Conservation (phyloP, 495 filamentous ascomycete species). For the Podospora conica region DNA sequence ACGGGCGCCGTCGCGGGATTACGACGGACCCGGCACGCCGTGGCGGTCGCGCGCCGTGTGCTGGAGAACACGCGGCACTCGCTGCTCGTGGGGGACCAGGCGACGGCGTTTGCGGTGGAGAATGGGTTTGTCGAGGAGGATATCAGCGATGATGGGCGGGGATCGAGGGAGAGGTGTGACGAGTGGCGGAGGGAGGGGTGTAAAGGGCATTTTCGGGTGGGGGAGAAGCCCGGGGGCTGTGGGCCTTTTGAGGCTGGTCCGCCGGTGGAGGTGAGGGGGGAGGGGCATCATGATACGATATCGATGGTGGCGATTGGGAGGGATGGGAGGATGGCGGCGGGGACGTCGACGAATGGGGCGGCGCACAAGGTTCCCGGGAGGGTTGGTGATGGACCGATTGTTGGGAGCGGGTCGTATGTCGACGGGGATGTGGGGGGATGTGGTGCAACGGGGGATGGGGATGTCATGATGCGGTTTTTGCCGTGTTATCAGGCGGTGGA, state of each 20-base stretch:
- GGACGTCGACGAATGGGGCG: slow-evolving; percentile 46
- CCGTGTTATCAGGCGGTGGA: slow-evolving; percentile 48
- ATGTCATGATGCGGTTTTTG: slow-evolving; percentile 48
- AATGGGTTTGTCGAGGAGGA: slow-evolving; percentile 40
- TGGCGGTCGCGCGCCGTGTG: slow-evolving; percentile 41
- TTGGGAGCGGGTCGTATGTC: slow-evolving; percentile 44
- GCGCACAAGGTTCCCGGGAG: slow-evolving; percentile 42
- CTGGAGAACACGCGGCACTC: slow-evolving; percentile 41
- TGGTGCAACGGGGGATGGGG: slow-evolving; percentile 45
- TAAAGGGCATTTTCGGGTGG: slow-evolving; percentile 37
- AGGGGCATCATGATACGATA: slow-evolving; percentile 39
- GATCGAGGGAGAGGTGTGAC: slow-evolving; percentile 29
- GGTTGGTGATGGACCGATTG: slow-evolving; percentile 45
- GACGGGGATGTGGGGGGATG: slow-evolving; percentile 45
- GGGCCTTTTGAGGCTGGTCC: slow-evolving; percentile 34
- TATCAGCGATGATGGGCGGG: slow-evolving; percentile 24
- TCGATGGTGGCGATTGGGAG: slow-evolving; percentile 39
- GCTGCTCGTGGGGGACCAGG: slow-evolving; percentile 40
- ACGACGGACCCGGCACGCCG: slow-evolving; percentile 37
- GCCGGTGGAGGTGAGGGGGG: neutral
- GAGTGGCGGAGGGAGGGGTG: slow-evolving; percentile 34
- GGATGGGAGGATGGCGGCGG: slow-evolving; percentile 38
- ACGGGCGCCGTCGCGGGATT: slow-evolving; percentile 41
- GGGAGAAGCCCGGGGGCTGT: slow-evolving; percentile 35
- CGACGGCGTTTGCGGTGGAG: slow-evolving; percentile 39